Evolutionary conservation across 176 grass and related monocot species (phyloP), one percentile per base, ranked within the genome.

Genomic region (Cymbopogon citratus): DNA sequence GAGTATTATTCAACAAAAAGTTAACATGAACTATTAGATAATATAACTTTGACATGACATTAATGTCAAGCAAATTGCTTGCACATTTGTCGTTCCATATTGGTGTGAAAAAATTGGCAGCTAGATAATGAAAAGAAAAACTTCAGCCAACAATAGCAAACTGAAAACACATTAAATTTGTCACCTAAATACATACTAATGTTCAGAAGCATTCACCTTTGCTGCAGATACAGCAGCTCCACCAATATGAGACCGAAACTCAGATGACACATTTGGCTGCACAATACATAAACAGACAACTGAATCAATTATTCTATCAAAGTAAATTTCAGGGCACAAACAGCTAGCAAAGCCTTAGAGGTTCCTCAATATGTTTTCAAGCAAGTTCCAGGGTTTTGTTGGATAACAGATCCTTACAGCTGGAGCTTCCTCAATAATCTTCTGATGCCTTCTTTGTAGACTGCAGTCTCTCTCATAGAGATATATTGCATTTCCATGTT

Each of bases 401-500:
- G 51, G 73, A 2, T 70, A 73, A 73, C 77, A 51, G 69, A 91
- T 73, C 57, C 87, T 86, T 92, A 98, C 95, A 72, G 95, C 95
- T 23, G 95, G 95, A 67, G 95, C 95, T 83, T 98, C 95, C 86
- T 98, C 95, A 2, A 98, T 98, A 44, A 98, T 98, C 66, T 98
- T 98, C 48, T 98, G 95, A 79, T 94, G 92, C 84, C 95, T 92
- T 89, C 95, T 92, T 77, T 98, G 95, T 75, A 98, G 89, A 78
- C 95, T 98, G 76, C 95, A 98, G 83, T 98, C 95, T 70, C 95
- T 98, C 88, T 94, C 95, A 29, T 98, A 93, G 57, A 98, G 80
- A 88, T 94, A 87, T 72, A 98, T 91, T 21, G 89, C 95, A 87
- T 98, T 94, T 40, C 92, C 95, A 89, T 89, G 86, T 75, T 98